Percentiles rank a stretch among this genome's conserved stretches.
phyloP scores from a whole-genome alignment of 257 asterid genomes.

The Nicotiana noctiflora region DNA sequence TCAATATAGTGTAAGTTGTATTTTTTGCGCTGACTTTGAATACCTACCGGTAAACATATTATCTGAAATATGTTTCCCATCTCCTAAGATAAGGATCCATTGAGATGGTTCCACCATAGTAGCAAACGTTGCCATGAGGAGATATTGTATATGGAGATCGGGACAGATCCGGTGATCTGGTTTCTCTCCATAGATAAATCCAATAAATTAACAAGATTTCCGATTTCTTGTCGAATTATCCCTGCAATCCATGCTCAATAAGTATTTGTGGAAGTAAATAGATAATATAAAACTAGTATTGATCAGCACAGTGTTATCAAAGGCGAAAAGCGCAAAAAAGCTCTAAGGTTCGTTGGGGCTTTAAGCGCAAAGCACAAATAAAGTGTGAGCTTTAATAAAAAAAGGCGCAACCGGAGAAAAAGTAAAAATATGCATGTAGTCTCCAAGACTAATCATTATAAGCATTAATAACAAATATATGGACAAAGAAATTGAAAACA shows the following conservation, averaged over 20 bases:
- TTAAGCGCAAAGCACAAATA: too few relatives aligned
- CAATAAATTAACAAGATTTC: background rate
- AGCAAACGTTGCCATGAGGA: slow-evolving; percentile 4
- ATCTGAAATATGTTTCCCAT: slow-evolving; percentile 16
- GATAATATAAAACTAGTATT: background rate
- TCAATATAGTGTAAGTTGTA: too few relatives aligned
- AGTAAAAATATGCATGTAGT: too few relatives aligned
- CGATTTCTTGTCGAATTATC: slow-evolving; percentile 10
- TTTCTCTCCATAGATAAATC: slow-evolving; percentile 7
- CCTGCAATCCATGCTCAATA: background rate
- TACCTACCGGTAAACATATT: background rate
- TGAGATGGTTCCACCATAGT: background rate
- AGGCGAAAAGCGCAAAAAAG: too few relatives aligned
- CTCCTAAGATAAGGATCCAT: slow-evolving; percentile 3
- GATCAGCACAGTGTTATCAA: too few relatives aligned
- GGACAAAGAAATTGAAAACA: too few relatives aligned
- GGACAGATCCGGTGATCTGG: background rate
- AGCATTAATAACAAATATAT: too few relatives aligned
- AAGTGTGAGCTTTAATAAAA: too few relatives aligned
- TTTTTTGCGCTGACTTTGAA: too few relatives aligned
- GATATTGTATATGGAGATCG: slow-evolving; percentile 5
- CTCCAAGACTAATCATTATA: too few relatives aligned
- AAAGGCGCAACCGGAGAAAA: too few relatives aligned
- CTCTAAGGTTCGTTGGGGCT: too few relatives aligned
- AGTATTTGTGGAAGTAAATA: background rate